Evolutionary conservation across 2,329 filamentous ascomycete species (phyloP), one percentile per base, ranked within the genome.

Genomic region (Helotiales sp.): DNA sequence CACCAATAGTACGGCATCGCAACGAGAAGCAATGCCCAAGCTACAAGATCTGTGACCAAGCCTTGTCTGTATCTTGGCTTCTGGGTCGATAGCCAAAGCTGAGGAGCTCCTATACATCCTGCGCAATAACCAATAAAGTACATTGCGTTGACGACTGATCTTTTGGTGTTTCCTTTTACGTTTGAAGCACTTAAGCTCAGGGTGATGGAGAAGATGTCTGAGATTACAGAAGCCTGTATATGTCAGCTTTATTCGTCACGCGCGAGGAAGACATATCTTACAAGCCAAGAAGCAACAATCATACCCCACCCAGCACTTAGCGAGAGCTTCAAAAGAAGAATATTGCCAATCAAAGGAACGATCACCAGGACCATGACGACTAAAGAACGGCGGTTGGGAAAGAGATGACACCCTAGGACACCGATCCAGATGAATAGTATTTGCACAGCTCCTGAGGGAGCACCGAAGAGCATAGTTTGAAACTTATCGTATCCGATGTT

Each of bases 151-250:
- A 78, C 74, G 2, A 77, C 69, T 8, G 77, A 70, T 3, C 76
- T 74, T 63, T 81, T 81, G 1, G 79, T 81, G 64, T 81, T 81
- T 0, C 79, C 78, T 52, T 79, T 78, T 25, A 80, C 73, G 54
- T 81, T 81, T 2, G 77, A 80, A 0, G 78, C 77, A 1, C 70
- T 72, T 1, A 80, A 71, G 1, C 71, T 75, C 8, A 79, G 70
- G 1, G 78, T 70, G 22, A 78, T 73, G 3, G 73, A 74, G 73
- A 73, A 75, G 30, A 71, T 66, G 27, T 73, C 70, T 8, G 75
- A 75, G 57, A 79, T 77, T 53, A 55, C 46, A 1, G 53, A 55
- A 6, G 53, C 52, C 52, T 52, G 15, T 9, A 33, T 4, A 31
- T 2, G 13, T 30, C 3, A 50, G 48, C 9, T 29, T n/a, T 42